Conservation (phyloP, 306 rosid genomes). For the Quercus engelmannii region DNA sequence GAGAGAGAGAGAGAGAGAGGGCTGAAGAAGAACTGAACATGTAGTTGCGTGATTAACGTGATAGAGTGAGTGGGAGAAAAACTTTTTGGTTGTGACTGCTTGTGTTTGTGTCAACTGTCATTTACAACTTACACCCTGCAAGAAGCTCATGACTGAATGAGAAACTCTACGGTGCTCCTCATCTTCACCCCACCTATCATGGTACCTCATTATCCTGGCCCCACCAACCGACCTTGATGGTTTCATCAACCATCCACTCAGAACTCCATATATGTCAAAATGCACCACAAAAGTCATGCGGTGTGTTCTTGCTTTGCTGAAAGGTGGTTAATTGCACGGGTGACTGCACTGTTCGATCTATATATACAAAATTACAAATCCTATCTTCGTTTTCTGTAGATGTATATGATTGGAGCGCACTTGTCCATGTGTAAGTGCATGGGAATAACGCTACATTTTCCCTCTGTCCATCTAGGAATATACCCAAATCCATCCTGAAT, state of each 20-base stretch:
- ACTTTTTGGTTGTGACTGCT: conserved; percentile 2
- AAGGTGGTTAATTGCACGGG: neutral
- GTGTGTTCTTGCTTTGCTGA: neutral
- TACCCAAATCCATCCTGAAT: too few relatives aligned
- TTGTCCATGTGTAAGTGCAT: too few relatives aligned
- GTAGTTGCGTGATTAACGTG: conserved; percentile 76
- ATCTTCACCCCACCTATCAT: conserved; percentile 23
- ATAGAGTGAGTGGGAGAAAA: conserved; percentile 31
- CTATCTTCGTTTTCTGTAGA: too few relatives aligned
- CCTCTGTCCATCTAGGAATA: too few relatives aligned
- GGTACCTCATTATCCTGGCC: neutral
- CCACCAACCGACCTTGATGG: neutral
- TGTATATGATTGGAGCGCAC: too few relatives aligned
- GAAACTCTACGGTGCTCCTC: conserved; percentile 20
- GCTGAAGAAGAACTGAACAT: conserved; percentile 19
- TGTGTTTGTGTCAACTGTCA: conserved; percentile 35
- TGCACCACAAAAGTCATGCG: neutral
- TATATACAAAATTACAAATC: too few relatives aligned
- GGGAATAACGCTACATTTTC: too few relatives aligned
- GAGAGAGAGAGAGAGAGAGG: conserved; percentile 13
- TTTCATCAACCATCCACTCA: neutral
- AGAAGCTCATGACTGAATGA: conserved; percentile 57
- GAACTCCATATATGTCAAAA: neutral
- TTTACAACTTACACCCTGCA: conserved; percentile 42
- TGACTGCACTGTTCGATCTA: too few relatives aligned